Base-by-base conservation (phyloP, 495 filamentous ascomycete species). In the Trichoderma gamsii region DNA sequence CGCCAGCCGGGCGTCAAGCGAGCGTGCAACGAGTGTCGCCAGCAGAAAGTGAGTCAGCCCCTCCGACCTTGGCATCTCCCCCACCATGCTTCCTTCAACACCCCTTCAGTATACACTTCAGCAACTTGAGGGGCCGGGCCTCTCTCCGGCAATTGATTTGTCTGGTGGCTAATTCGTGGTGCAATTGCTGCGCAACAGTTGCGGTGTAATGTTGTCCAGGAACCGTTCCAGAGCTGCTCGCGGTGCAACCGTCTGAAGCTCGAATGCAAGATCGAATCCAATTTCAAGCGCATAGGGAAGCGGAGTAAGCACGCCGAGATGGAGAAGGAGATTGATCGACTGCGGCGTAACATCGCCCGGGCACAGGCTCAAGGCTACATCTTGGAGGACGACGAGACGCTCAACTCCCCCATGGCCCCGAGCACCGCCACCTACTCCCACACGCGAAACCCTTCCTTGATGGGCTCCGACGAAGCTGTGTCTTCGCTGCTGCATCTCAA, bases 201-300 rank as follows among this genome's bases (percentile, higher is more conserved):
- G 68, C 89, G 90, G 72, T 97, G 93, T 84, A 90, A 97, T 84
- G 93, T 97, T 68, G 80, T 91, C 61, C 90, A 94, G 80, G 91
- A 92, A 66, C 90, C 91, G 6, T 96, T 92, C 78, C 82, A 84
- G 64, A 83, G 87, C 70, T 97, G 93, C 78, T 89, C 87, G 38
- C 84, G 93, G 71, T 97, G 93, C 80, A 88, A 86, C 74, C 92
- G 92, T 72, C 84, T 96, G 68, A 90, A 88, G 73, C 90, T 97
- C 68, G 86, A 88, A 29, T 97, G 93, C 83, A 92, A 92, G 73
- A 96, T 97, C 75, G 92, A 96, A 76, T 90, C 90, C 69, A 93
- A 93, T 74, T 97, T 97, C 80, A 96, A 95, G 79, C 90, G 93
- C 65, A 83, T 96, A 43, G 93, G 92, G 66, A 97, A 97, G 82